phyloP scores from a whole-genome alignment of 257 asterid species.

The Nemophila menziesii region DNA sequence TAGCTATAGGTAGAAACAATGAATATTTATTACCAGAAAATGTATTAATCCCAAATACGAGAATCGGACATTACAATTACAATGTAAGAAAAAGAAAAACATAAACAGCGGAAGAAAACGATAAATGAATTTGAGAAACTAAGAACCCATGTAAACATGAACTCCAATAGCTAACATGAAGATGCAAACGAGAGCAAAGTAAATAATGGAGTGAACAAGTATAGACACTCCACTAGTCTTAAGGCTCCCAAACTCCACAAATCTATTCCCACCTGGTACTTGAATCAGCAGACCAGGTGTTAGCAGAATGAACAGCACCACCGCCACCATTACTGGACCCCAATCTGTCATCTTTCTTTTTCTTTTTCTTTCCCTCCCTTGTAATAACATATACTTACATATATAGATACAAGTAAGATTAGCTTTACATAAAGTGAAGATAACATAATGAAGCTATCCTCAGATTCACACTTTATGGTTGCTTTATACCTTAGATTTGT shows the following conservation, averaged over 20 bases:
- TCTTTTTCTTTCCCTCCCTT: not conserved
- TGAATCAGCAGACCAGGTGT: slow-evolving; percentile 3
- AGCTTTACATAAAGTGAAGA: not conserved
- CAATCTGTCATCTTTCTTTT: slow-evolving; percentile 1
- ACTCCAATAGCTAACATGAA: not conserved
- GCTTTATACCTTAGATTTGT: too few species aligned
- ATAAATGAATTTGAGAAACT: too few species aligned
- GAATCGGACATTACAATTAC: too few species aligned
- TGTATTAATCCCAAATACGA: too few species aligned
- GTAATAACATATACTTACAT: too few species aligned
- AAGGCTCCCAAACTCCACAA: not conserved
- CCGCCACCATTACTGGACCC: slow-evolving; percentile 3
- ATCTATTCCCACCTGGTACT: not conserved
- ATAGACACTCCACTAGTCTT: slow-evolving; percentile 3
- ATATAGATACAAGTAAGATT: not conserved
- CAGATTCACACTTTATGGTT: not conserved
- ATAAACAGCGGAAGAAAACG: too few species aligned
- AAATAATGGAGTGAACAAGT: slow-evolving; percentile 1
- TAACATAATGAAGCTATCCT: not conserved
- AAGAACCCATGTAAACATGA: not conserved
- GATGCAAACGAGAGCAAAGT: not conserved
- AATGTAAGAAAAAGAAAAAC: too few species aligned
- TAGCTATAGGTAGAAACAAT: too few species aligned
- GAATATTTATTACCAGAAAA: too few species aligned
- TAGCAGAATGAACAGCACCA: slow-evolving; percentile 4